Base-by-base conservation (phyloP, 805 yeast genomes). In the Ogataea trehalophila region DNA sequence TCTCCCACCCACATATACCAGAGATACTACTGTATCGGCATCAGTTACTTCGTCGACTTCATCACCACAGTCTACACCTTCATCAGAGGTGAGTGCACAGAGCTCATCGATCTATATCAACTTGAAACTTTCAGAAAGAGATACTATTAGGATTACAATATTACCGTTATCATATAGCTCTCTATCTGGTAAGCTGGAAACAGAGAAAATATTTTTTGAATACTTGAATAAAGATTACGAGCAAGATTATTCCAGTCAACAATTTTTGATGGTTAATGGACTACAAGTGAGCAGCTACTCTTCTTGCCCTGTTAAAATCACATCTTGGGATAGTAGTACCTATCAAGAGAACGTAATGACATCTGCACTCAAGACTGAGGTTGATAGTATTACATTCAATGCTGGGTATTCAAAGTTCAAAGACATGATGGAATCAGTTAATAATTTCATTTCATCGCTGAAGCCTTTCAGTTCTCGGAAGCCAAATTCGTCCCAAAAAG, bases 141-240 rank as follows among this genome's bases (percentile, higher is more conserved):
- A 54, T 0, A 34, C 26, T 0, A 26, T 77, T 5, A 61, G 55
- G 26, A 33, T 61, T 0, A 60, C 66, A 2, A 44, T 76, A 0
- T 64, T 71, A 11, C 84, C 85, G 1, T 51, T 79, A 1, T 68
- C 77, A 0, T 75, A 59, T 50, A 72, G 71, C 42, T 67, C 75
- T 9, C 43, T 55, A 0, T 59, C 60, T 5, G 65, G 67, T 5
- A 58, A 56, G 4, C 43, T 77, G 11, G 61, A 56, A 4, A 58
- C 75, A 6, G 67, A 68, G 6, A 69, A 68, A 42, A 48, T 74
- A 2, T 34, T 62, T 2, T 17, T 72, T 2, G 62, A 54, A 17
- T 50, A 50, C 36, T 2, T 42, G 15, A 41, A 50, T 20, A 37
- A 35, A 14, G 13, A 23, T 6, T 13, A 38, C 7, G 17, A 33